phyloP scores from a whole-genome alignment of 805 yeast species.

The Teunomyces atbi region DNA sequence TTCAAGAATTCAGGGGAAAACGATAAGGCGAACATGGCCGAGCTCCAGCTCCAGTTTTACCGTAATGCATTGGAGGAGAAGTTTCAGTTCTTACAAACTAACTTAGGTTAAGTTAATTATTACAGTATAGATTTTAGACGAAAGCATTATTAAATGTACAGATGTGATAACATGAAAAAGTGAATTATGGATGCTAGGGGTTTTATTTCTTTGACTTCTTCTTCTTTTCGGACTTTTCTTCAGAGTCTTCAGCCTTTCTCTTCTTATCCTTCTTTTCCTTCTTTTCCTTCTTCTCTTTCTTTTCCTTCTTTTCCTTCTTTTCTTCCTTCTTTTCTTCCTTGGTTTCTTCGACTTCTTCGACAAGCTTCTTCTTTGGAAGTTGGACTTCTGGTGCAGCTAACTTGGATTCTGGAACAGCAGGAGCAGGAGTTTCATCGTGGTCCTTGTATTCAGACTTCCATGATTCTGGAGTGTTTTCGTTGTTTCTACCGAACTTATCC shows the following conservation, averaged over 20 bases:
- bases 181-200: conserved; percentile 6
- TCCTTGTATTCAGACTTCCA: conserved; percentile 88
- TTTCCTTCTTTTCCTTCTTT: conserved; percentile 46
- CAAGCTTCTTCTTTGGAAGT: conserved; percentile 51
- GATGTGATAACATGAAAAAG: conserved; percentile 6
- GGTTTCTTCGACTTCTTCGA: conserved; percentile 37
- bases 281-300: conserved; percentile 49
- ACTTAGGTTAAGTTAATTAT: conserved; percentile 1
- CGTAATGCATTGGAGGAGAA: conserved; percentile 8
- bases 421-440: conserved; percentile 58
- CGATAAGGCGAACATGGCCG: conserved; percentile 20
- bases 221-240: conserved; percentile 49
- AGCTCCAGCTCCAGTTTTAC: conserved; percentile 16
- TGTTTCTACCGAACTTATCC: conserved; percentile 91
- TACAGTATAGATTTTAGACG: not conserved
- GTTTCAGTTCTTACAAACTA: conserved; percentile 10
- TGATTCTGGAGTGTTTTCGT: conserved; percentile 88
- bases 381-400: conserved; percentile 45
- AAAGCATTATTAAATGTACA: conserved; percentile 10
- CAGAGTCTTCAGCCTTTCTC: conserved; percentile 46
- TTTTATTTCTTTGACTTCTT: conserved; percentile 42
- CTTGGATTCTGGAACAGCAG: conserved; percentile 56
- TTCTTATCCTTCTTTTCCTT: conserved; percentile 64
- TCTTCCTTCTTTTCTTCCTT: conserved; percentile 27
- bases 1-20: conserved; percentile 16